These are phyloP conservation scores for Fraxinus velutina DNA, from an alignment of 305 asterid species.

Conservation along the genomic window DNA sequence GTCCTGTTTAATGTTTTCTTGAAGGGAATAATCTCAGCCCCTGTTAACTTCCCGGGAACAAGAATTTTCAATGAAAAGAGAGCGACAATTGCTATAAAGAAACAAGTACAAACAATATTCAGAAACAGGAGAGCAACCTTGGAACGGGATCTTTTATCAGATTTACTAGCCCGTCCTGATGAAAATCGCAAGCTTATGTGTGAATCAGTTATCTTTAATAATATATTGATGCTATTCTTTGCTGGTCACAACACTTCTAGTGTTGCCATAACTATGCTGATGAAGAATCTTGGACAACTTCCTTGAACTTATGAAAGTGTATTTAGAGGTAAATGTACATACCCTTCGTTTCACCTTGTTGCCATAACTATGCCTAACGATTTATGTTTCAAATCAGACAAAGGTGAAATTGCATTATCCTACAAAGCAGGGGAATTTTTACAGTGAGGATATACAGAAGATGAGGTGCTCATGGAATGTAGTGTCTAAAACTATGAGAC, in stretches of 20 bases:
- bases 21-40: constrained; percentile 31
- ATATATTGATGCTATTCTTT: constrained; percentile 27
- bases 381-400: constrained; percentile 27
- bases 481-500: constrained; percentile 38
- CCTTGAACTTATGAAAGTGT: constrained; percentile 27
- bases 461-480: constrained; percentile 43
- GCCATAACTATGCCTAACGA: neutral
- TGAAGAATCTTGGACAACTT: constrained; percentile 28
- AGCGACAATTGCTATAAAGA: constrained; percentile 20
- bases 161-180: constrained; percentile 25
- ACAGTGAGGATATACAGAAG: neutral
- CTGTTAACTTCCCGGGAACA: constrained; percentile 32
- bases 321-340: constrained; percentile 18
- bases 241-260: constrained; percentile 38
- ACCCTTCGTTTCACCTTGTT: neutral
- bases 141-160: constrained; percentile 26
- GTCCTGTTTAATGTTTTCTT: constrained; percentile 25
- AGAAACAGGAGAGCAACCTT: constrained; percentile 19
- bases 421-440: constrained; percentile 27
- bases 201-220: constrained; percentile 26
- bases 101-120: constrained; percentile 18
- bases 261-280: constrained; percentile 24
- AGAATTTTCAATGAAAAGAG: constrained; percentile 16
- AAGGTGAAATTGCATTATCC: constrained; percentile 33
- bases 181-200: constrained; percentile 33